Evolutionary conservation across 768 basidiomycete genomes (phyloP).

Genomic region (Ramaria sp.): DNA sequence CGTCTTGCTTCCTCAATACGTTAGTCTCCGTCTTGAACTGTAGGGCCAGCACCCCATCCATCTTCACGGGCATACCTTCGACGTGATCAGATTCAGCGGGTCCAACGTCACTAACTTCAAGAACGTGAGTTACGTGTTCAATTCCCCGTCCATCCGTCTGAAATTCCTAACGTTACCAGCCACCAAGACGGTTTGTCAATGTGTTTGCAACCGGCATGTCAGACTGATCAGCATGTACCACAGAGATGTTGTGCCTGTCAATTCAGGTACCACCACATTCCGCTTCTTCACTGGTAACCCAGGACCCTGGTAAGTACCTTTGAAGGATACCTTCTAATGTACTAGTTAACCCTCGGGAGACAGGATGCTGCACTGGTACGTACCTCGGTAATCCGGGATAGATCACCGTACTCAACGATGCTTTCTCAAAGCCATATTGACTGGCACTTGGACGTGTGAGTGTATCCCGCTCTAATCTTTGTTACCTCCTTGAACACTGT

Average conservation of each 20-base stretch:
- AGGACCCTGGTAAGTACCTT: no score
- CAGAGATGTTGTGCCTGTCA: conserved; percentile 22
- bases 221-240: not conserved
- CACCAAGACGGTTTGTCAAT: conserved; percentile 24
- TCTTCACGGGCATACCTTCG: conserved; percentile 25
- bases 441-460: conserved; percentile 5
- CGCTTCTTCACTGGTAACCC: conserved; percentile 27
- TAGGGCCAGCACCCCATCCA: not conserved
- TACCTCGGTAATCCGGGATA: not conserved
- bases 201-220: conserved; percentile 15
- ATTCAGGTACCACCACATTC: conserved; percentile 10
- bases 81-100: conserved; percentile 25
- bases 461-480: not conserved
- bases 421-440: no score
- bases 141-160: not conserved
- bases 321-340: not conserved
- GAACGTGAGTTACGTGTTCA: conserved; percentile 19
- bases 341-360: conserved; percentile 8
- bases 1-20: not conserved
- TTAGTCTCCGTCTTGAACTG: not conserved
- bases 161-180: no score
- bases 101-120: no score
- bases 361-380: conserved; percentile 17
- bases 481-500: not conserved
- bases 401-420: not conserved